Base-by-base conservation (phyloP, 2,329 filamentous ascomycete species). In the Botrytis paeoniae region DNA sequence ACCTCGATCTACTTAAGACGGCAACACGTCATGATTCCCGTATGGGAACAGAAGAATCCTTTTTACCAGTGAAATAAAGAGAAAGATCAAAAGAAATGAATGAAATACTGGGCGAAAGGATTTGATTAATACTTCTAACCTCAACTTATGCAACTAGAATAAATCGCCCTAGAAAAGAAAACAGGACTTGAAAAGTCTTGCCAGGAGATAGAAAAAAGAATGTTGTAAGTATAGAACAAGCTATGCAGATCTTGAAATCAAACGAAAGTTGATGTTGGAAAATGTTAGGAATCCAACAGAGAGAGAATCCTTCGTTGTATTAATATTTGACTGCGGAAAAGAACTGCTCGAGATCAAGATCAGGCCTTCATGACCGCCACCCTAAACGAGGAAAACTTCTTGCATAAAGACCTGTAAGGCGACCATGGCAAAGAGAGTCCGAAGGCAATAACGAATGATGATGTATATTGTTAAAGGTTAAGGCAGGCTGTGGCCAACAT, bases 401-500 rank as follows among this genome's bases (percentile, higher is more conserved):
- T 61, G 59, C 22, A n/a, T 25, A 61, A 20, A 43, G 39, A 32
- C 39, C 62, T 22, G 14, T 20, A 45, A 12, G 8, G 14, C 20
- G 62, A 9, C 39, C 39, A 29, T 22, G 41, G 39, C 9, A 45
- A 32, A 39, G n/a, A 22, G 41, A 43, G 8, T 64, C 18, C n/a
- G n/a, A 45, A 45, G 39, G n/a, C 39, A 43, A 64, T 64, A 64
- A 43, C 62, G 62, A 64, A 63, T 63, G n/a, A 64, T 22, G 29
- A 45, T 45, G 9, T 45, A 32, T 64, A n/a, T 41, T 45, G 4
- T 35, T 14, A 14, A 45, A 29, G 39, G 41, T 45, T 29, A 32
- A n/a, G 61, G 37, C 37, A 25, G 62, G 62, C 39, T 43, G 16
- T 48, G 20, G 20, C 43, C 43, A 22, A 48, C 45, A 51, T 63